Base-by-base conservation (phyloP, 106 monocot species). In the Chionographis japonica region DNA sequence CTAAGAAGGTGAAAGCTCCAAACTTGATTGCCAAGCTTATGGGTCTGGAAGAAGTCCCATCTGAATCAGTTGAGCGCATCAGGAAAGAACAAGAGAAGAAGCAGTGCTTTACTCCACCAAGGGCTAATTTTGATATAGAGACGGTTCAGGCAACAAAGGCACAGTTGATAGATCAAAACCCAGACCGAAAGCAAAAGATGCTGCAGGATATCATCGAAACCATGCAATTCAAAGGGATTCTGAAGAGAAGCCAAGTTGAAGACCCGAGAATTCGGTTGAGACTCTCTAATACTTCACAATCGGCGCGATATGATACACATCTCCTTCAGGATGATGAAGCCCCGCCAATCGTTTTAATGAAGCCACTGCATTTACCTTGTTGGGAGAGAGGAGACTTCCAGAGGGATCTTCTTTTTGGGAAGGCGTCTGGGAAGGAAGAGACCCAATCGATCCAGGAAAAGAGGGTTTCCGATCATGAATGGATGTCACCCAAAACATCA, bases 1-100 rank as follows among this genome's bases (percentile, higher is more conserved):
- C 66, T 52, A 82, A 79, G 70, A 85, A 72, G 11, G 18, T 16
- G 16, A 78, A 71, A 53, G 50, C 72, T 66, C 66, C 75, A 57
- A 82, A 71, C 54, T 63, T 91, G 53, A 69, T 91, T 61, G 87
- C 79, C 36, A 91, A 80, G 77, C 82, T 91, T 9, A 91, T 91
- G 91, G 91, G 91, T 17, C 66, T 91, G 13, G 83, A 81, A 57
- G 82, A 77, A 57, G 52, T 68, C 14, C 75, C 87, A 12, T 52
- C 37, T 39, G 49, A 65, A 52, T 36, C n/a, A 14, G 39, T 37
- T 37, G 50, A 62, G 43, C 18, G 19, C 15, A 7, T 43, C 19
- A 65, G 40, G 17, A 50, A 60, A 63, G 60, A 65, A 54, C 72
- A 61, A 17, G 65, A 70, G 9, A 71, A 41, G 56, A 74, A 67